phyloP scores from a whole-genome alignment of 1,139 yeast species.

The Candida tropicalis region DNA sequence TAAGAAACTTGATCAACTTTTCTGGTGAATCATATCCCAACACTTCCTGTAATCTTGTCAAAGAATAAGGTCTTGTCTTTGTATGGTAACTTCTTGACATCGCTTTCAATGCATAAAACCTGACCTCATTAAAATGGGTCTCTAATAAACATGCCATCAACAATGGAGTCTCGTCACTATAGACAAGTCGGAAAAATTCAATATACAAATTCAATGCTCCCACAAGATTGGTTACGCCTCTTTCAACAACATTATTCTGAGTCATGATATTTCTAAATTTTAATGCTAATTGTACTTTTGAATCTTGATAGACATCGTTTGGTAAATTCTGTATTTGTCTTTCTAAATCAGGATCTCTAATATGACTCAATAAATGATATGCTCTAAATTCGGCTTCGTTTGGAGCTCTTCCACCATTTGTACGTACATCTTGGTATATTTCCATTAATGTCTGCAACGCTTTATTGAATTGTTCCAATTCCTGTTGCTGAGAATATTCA shows the following conservation, averaged over 20 bases:
- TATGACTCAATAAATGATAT: constrained; percentile 77
- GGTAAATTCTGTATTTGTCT: constrained; percentile 77
- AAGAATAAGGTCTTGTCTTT: constrained; percentile 66
- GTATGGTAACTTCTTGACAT: constrained; percentile 71
- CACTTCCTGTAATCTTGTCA: constrained; percentile 46
- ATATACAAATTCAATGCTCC: constrained; percentile 66
- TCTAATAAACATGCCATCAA: constrained; percentile 77
- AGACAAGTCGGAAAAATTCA: constrained; percentile 63
- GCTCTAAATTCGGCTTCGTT: constrained; percentile 95
- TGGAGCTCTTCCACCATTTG: constrained; percentile 68
- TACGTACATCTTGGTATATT: constrained; percentile 79
- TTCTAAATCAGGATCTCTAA: constrained; percentile 84
- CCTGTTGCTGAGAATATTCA: constrained; percentile 93
- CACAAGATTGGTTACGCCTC: constrained; percentile 57
- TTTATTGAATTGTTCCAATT: constrained; percentile 90
- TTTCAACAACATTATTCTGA: constrained; percentile 62
- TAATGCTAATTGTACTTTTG: constrained; percentile 70
- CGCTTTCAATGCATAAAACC: constrained; percentile 74
- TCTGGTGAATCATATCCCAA: constrained; percentile 68
- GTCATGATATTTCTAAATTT: constrained; percentile 65
- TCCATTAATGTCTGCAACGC: constrained; percentile 88
- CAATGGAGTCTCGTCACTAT: constrained; percentile 58
- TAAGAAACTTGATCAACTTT: constrained; percentile 58
- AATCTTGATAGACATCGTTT: constrained; percentile 50
- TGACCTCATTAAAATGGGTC: constrained; percentile 75